Base-by-base conservation (phyloP, 306 rosid species). In the Comarum palustre region DNA sequence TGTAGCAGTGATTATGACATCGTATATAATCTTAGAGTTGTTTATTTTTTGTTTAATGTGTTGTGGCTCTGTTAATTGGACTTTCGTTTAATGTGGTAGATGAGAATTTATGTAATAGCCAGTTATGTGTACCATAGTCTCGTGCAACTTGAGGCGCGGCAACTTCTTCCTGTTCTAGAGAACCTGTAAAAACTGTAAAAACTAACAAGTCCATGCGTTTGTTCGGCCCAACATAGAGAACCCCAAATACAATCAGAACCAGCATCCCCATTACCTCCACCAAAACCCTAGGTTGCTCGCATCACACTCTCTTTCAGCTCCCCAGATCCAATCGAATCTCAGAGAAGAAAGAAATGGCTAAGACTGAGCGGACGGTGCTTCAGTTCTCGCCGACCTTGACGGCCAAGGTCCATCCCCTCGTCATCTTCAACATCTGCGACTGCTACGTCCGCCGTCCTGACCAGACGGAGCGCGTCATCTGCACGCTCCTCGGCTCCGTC, bases 381-480 rank as follows among this genome's bases (percentile, higher is more conserved):
- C 98, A 93, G 74, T 90, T 90, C 78, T 68, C 96, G 2, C 72
- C 72, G 70, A 80, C 86, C 60, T 70, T 90, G 68, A 80, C 92
- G 2, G 93, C 96, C 0, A 90, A 81, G 90, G 91, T 89, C 32
- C 96, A 93, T 16, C 97, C 97, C 74, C 87, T 90, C 0, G 98
- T 93, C 22, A 66, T 93, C 60, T 90, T 90, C 86, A 93, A 90
- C 89, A 87, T 93, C 71, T 90, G 90, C 75, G 98, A 93, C 58
- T 93, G 97, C 76, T 90, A 77, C 58, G 96, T 90, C 39, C 82
- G 98, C 10, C 98, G 97, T 52, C 92, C 97, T 15, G 98, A 90
- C 85, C 96, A 87, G 76, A 90, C 96, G 8, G 93, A 93, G 70
- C 92, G 98, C 50, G 98, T 93, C 57, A 93, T 93, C 71, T 97